phyloP scores from a whole-genome alignment of 129 eudicot genomes.

The Artemisia annua region DNA sequence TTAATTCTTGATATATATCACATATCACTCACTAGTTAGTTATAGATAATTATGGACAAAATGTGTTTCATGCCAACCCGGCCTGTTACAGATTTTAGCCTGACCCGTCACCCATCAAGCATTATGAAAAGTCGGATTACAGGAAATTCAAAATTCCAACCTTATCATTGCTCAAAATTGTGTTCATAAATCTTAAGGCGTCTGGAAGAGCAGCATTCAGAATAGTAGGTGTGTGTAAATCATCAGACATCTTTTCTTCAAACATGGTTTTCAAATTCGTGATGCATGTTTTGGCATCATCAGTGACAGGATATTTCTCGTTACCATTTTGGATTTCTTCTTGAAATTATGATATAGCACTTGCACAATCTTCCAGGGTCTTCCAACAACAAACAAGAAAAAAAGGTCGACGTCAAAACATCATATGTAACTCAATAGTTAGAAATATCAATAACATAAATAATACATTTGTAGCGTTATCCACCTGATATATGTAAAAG shows the following conservation, averaged over 20 bases:
- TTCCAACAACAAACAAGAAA: constrained; percentile 26
- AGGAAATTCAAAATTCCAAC: constrained; percentile 22
- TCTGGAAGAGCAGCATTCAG: constrained; percentile 64
- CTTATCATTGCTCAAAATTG: constrained; percentile 55
- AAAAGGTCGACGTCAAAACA: constrained; percentile 13
- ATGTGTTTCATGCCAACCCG: neutral
- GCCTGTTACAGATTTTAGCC: neutral
- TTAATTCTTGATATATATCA: too few relatives aligned
- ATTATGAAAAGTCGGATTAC: neutral
- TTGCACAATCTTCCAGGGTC: constrained; percentile 71
- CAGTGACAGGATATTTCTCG: constrained; percentile 34
- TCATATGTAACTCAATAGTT: neutral
- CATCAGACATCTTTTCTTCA: constrained; percentile 61
- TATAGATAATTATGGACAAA: neutral
- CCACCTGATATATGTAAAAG: constrained; percentile 74
- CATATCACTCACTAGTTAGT: too few relatives aligned
- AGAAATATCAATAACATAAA: neutral
- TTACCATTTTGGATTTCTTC: constrained; percentile 38
- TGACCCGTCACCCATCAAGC: neutral
- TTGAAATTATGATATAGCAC: constrained; percentile 39
- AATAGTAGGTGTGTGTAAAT: constrained; percentile 69
- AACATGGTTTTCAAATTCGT: constrained; percentile 47
- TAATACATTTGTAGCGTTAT: neutral
- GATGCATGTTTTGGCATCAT: constrained; percentile 49
- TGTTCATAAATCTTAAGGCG: constrained; percentile 56